phyloP scores from a whole-genome alignment of 2,329 filamentous ascomycete species.

The Dactylellina sp. region DNA sequence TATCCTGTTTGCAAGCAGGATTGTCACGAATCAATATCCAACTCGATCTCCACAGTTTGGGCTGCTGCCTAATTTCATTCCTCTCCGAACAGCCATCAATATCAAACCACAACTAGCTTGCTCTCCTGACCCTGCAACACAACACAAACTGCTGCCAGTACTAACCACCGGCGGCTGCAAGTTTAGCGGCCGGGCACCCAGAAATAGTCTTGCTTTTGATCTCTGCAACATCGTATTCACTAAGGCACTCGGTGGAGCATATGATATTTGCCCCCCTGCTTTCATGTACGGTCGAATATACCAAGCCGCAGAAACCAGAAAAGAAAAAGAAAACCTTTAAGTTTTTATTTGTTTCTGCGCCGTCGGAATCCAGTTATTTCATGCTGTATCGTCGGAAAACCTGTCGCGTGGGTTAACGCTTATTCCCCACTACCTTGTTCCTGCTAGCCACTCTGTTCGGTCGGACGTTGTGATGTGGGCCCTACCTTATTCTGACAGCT shows the following conservation, averaged over 20 bases:
- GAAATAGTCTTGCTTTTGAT: no score
- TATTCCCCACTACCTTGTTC: neutral
- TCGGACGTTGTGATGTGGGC: conserved; percentile 16
- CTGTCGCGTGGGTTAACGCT: conserved; percentile 21
- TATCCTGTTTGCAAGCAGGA: conserved; percentile 36
- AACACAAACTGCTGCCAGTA: conserved; percentile 23
- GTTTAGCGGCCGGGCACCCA: no score
- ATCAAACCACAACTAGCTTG: conserved; percentile 52
- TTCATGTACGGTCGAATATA: no score
- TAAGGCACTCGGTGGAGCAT: neutral
- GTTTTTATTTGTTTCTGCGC: neutral
- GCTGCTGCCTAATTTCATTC: conserved; percentile 54
- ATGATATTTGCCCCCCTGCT: conserved; percentile 15
- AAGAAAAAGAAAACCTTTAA: neutral
- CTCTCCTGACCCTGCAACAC: conserved; percentile 27
- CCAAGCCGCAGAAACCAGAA: no score
- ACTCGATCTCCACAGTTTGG: conserved; percentile 35
- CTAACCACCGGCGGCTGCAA: no score
- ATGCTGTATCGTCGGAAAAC: conserved; percentile 6
- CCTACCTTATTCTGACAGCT: conserved; percentile 44
- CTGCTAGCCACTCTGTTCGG: neutral
- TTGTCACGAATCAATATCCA: conserved; percentile 18
- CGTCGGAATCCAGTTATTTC: neutral
- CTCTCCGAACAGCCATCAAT: conserved; percentile 24
- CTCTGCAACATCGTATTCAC: no score